Percentiles rank a stretch among this genome's conserved stretches.
Conservation (phyloP, 2,329 filamentous ascomycete genomes). For the Drechslerella dactyloides region DNA sequence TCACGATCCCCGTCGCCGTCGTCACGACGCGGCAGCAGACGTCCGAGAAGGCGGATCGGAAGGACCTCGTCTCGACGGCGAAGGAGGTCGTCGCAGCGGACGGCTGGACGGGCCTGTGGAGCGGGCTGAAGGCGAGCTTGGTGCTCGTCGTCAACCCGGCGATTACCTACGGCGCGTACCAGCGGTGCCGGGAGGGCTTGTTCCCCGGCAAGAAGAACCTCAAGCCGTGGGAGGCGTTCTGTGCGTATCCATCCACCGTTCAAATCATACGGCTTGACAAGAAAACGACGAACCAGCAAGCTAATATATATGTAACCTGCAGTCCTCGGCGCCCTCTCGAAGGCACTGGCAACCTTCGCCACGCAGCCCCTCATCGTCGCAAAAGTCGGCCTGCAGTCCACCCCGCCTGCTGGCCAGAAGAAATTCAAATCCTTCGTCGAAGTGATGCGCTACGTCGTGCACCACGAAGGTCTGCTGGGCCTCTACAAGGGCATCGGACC, state of each 20-base stretch:
- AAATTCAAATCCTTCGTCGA: slow-evolving; percentile 92
- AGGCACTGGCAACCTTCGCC: slow-evolving; percentile 84
- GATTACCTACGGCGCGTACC: slow-evolving; percentile 97
- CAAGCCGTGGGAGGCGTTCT: slow-evolving; percentile 84
- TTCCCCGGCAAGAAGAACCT: slow-evolving; percentile 79
- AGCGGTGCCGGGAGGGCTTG: slow-evolving; percentile 77
- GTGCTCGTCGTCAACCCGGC: slow-evolving; percentile 95
- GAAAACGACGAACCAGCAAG: not conserved
- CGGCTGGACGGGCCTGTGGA: slow-evolving; percentile 86
- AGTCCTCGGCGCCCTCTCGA: slow-evolving; percentile 86
- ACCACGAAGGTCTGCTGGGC: slow-evolving; percentile 81
- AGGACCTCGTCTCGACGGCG: slow-evolving; percentile 84
- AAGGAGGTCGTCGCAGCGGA: slow-evolving; percentile 91
- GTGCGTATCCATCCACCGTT: slow-evolving; percentile 66
- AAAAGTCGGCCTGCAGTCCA: slow-evolving; percentile 94
- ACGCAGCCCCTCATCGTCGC: slow-evolving; percentile 97
- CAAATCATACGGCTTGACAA: not conserved
- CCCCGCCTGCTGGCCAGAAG: slow-evolving; percentile 81
- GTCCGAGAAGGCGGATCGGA: slow-evolving; percentile 80
- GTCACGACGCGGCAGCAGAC: slow-evolving; percentile 97
- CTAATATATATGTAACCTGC: not conserved
- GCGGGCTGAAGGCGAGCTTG: slow-evolving; percentile 91
- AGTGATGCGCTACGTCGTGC: slow-evolving; percentile 91
- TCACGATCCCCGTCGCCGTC: slow-evolving; percentile 94
- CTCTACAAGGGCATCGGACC: slow-evolving; percentile 97